Evolutionary conservation across 768 basidiomycete genomes (phyloP), one percentile per base, ranked within the genome.

Genomic region (Agaricus subrufescens): DNA sequence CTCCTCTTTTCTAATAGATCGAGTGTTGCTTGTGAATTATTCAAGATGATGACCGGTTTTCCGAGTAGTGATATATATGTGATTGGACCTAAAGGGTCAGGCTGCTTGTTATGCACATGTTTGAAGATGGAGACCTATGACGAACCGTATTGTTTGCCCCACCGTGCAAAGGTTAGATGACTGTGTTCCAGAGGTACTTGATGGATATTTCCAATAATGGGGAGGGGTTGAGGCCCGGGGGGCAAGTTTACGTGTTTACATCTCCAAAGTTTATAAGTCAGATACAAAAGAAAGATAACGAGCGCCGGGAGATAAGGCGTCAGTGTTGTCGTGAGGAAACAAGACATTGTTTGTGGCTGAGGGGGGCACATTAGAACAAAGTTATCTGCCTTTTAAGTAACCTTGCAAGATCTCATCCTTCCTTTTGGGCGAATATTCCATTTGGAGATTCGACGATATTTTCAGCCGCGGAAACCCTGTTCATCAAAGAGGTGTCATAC

Each of bases 1-100:
- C 68, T 65, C 46, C 63, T 58, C 60, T 67, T 72, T 19, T 71
- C 70, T 7, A 72, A 48, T 11, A 72, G 61, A 37, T 72, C 70
- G 0, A 61, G 65, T 0, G 68, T 69, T 23, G 63, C 63, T 54
- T 68, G 60, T 6, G 63, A 49, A 1, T 63, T 67, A 15, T 66
- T 67, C 4, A 67, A 61, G 1, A 67, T 63, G 62, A 44, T 26
- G 7, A 49, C 26, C 11, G 46, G 46, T 19, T 56, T 48, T 14
- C 54, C 54, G 1, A 56, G 30, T 29, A 56, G 40, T 25, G 46
- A 49, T 38, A 56, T 2, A 30, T 56, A 11, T n/a, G 47, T 27
- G 15, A 56, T 49, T 23, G 46, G 46, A 10, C 54, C 46, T 56
- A 9, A 39, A 34, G 23, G 10, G 23, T 14, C 15, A 49, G 15